Evolutionary conservation across 805 yeast genomes (phyloP), one percentile per base, ranked within the genome.

Genomic region (Wickerhamiella lipophila): DNA sequence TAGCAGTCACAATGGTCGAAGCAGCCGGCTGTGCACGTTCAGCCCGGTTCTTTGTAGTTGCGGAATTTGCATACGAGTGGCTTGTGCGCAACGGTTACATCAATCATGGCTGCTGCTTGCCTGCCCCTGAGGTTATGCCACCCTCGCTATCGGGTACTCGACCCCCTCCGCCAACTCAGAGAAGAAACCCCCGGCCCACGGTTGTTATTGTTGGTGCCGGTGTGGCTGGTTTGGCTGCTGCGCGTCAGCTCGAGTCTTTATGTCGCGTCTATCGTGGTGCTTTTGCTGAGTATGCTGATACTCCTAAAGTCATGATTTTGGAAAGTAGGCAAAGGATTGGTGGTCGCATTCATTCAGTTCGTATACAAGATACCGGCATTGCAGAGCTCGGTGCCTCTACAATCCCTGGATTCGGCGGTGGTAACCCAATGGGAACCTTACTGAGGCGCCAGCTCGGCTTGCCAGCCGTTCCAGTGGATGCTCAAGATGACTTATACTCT

Each of bases 181-280:
- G 57, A 35, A 52, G 47, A 26, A 60, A 61, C 48, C 68, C 68
- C 1, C 53, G 71, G 11, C 60, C 62, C 39, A 63, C 69, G 2
- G 77, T 92, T 47, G 74, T 87, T 32, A 77, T 89, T 39, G 81
- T 86, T 58, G 98, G 98, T 57, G 95, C 97, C 68, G 98, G 98
- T 45, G 81, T 95, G 50, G 95, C 98, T 22, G 98, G 98, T 56
- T 69, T 92, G 43, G 95, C 96, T 58, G 83, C 89, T 63, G 96
- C 97, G 22, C 92, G 94, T 64, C 97, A 89, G 70, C 78, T 89
- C 46, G 89, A 78, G 46, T 83, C 79, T 65, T 92, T 68, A 19
- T 55, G 66, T 40, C 55, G 59, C 22, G 58, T 66, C 30, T 67
- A 68, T 50, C 58, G 60, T 21, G 38, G 48, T 13, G 57, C 57